A percentile compares a stretch with the other conserved stretches of the same genome.
Evolutionary conservation across 768 basidiomycete genomes (phyloP).

Genomic region (Myochromella boudieri): DNA sequence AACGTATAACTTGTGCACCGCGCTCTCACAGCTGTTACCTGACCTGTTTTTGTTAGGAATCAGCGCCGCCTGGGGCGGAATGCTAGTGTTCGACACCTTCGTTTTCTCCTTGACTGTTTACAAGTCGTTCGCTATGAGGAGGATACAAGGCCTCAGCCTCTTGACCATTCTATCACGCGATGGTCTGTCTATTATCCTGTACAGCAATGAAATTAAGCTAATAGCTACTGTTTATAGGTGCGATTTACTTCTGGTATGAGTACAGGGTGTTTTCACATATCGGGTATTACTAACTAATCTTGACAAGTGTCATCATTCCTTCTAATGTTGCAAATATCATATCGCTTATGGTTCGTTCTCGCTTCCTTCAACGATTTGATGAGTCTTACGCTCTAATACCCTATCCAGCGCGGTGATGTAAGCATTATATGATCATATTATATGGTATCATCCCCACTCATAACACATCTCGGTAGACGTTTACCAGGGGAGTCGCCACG

Average conservation of each 20-base stretch:
- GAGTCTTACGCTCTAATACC: neutral
- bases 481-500: constrained; percentile 30
- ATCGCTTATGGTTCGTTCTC: constrained; percentile 32
- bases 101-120: constrained; percentile 41
- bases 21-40: neutral
- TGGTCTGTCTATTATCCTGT: constrained; percentile 22
- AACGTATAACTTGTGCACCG: neutral
- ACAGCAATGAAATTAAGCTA: too few species aligned
- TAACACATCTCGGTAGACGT: too few species aligned
- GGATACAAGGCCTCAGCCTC: constrained; percentile 23
- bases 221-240: too few species aligned
- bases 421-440: constrained; percentile 11
- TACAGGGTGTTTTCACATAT: neutral
- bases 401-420: constrained; percentile 31
- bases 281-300: neutral
- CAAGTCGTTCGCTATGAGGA: constrained; percentile 31
- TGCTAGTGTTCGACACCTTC: constrained; percentile 38
- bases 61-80: constrained; percentile 36
- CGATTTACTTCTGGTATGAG: too few species aligned
- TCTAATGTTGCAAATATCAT: constrained; percentile 36
- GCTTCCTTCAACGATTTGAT: neutral
- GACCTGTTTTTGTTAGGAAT: constrained; percentile 21
- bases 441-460: too few species aligned
- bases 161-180: constrained; percentile 37
- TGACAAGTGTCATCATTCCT: constrained; percentile 33